Evolutionary conservation across 1,139 yeast species (phyloP).

Genomic region (Taphrina wiesneri): DNA sequence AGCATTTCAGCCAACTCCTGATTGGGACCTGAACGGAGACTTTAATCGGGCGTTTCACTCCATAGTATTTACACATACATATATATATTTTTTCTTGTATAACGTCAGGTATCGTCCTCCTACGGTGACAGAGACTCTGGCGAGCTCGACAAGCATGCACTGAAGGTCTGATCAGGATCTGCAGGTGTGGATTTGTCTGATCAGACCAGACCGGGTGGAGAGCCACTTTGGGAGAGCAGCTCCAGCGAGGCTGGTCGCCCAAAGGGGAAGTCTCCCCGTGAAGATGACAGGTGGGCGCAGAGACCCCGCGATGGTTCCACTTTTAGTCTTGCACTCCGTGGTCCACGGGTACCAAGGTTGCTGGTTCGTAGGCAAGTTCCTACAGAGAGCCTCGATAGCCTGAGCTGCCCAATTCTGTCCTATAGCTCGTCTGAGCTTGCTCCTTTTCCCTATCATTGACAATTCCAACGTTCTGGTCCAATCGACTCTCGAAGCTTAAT

Average conservation of each 20-base stretch:
- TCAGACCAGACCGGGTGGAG: not conserved
- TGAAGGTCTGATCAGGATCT: not conserved
- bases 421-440: too few species aligned
- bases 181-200: not conserved
- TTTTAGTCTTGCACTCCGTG: not conserved
- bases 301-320: conserved; percentile 3
- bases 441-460: too few species aligned
- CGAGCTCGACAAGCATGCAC: not conserved
- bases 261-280: not conserved
- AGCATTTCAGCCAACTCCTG: too few species aligned
- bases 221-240: not conserved
- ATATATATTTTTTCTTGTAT: not conserved
- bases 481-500: too few species aligned
- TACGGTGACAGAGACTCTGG: not conserved
- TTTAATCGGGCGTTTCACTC: too few species aligned
- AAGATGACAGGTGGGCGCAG: not conserved
- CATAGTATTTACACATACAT: not conserved
- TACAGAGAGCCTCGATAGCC: too few species aligned
- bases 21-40: too few species aligned
- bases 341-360: not conserved
- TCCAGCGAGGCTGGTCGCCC: not conserved
- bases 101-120: too few species aligned
- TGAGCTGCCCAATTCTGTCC: too few species aligned
- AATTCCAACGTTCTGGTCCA: too few species aligned
- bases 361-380: not conserved